phyloP scores from a whole-genome alignment of 257 asterid species.

The Penstemon barbatus region DNA sequence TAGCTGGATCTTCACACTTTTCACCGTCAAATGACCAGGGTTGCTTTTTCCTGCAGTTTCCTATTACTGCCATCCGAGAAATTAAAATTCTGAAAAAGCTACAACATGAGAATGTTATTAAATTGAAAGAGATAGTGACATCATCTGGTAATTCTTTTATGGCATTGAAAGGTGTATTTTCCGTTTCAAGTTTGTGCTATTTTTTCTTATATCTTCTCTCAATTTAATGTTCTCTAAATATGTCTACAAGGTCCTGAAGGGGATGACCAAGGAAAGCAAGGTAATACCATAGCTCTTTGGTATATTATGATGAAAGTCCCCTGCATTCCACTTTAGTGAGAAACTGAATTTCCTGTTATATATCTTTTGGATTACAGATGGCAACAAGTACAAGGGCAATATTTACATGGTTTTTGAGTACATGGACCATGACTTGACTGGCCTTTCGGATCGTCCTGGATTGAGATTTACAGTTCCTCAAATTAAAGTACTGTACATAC shows the following conservation, averaged over 20 bases:
- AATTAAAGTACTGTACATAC: slow-evolving; percentile 60
- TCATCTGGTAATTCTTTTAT: slow-evolving; percentile 64
- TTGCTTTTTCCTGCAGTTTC: slow-evolving; percentile 60
- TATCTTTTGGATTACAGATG: slow-evolving; percentile 48
- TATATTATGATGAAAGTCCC: slow-evolving; percentile 12
- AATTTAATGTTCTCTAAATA: slow-evolving; percentile 28
- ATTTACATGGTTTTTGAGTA: slow-evolving; percentile 98
- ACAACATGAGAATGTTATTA: slow-evolving; percentile 83
- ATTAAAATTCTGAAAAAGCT: slow-evolving; percentile 88
- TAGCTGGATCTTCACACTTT: slow-evolving; percentile 20
- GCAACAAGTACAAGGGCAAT: slow-evolving; percentile 78
- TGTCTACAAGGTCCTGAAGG: slow-evolving; percentile 65
- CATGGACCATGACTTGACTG: slow-evolving; percentile 97
- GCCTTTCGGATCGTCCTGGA: slow-evolving; percentile 98
- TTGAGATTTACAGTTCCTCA: slow-evolving; percentile 88
- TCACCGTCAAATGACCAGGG: slow-evolving; percentile 18
- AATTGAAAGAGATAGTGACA: slow-evolving; percentile 91
- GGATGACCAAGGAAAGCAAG: slow-evolving; percentile 63
- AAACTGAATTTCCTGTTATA: slow-evolving; percentile 21
- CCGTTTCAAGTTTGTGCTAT: slow-evolving; percentile 19
- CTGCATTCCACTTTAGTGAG: slow-evolving; percentile 19
- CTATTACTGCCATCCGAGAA: slow-evolving; percentile 93
- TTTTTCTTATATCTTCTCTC: slow-evolving; percentile 15
- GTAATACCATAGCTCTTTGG: slow-evolving; percentile 40
- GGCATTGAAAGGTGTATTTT: slow-evolving; percentile 16